These are phyloP conservation scores for Tetracladium setigerum DNA, from an alignment of 495 filamentous ascomycete genomes.

Conservation along the genomic window DNA sequence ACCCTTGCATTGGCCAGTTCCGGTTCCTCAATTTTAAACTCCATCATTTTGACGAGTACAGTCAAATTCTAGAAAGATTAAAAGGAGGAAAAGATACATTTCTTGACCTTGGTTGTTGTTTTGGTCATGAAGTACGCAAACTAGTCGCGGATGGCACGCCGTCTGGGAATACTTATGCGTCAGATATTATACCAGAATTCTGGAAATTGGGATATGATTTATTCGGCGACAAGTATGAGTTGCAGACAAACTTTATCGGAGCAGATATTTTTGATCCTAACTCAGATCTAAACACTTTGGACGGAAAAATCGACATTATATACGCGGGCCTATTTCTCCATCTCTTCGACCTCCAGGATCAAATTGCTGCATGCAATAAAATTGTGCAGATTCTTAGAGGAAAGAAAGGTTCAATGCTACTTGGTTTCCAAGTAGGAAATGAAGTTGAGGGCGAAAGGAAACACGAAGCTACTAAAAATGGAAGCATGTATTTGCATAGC, in stretches of 20 bases:
- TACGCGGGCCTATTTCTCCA: conserved; percentile 51
- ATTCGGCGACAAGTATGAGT: conserved; percentile 37
- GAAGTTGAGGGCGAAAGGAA: conserved; percentile 24
- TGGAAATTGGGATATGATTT: conserved; percentile 47
- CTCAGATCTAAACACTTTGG: conserved; percentile 26
- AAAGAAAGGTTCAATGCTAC: conserved; percentile 32
- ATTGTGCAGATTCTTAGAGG: conserved; percentile 39
- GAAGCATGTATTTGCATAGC: conserved; percentile 39
- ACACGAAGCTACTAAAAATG: conserved; percentile 10
- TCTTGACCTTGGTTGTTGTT: conserved; percentile 44
- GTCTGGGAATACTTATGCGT: conserved; percentile 30
- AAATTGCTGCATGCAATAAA: conserved; percentile 37
- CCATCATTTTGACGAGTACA: too few relatives aligned
- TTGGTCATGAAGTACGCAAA: conserved; percentile 41
- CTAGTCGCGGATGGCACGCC: conserved; percentile 37
- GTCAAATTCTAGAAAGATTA: conserved; percentile 20
- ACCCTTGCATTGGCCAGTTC: conserved; percentile 47
- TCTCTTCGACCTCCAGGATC: conserved; percentile 47
- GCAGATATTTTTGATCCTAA: conserved; percentile 43
- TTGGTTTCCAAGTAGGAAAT: conserved; percentile 40
- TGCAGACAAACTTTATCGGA: conserved; percentile 39
- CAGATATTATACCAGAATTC: conserved; percentile 38
- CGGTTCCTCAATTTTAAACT: conserved; percentile 41
- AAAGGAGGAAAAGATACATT: conserved; percentile 22
- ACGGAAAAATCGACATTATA: conserved; percentile 46